phyloP scores from a whole-genome alignment of 2,329 filamentous ascomycete species.

The Colletotrichum lentis region DNA sequence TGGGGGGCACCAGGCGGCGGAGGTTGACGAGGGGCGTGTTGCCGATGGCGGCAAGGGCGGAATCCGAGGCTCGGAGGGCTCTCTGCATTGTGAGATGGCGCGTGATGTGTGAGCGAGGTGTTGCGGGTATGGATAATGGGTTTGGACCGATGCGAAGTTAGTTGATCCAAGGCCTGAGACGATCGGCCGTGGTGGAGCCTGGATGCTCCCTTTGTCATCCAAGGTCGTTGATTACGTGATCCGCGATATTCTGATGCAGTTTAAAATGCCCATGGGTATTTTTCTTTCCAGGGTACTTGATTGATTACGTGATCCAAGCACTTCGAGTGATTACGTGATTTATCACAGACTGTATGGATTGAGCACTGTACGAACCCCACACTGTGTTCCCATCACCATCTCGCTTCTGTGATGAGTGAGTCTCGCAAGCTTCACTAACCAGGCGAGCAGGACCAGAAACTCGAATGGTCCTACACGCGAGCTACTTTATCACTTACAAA shows the following conservation, averaged over 20 bases:
- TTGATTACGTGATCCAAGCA: too few species aligned
- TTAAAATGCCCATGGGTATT: too few species aligned
- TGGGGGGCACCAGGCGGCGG: constrained; percentile 9
- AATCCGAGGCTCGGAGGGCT: not conserved
- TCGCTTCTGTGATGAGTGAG: constrained; percentile 15
- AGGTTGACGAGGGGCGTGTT: constrained; percentile 32
- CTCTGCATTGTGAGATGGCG: not conserved
- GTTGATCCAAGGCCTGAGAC: too few species aligned
- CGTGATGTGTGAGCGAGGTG: not conserved
- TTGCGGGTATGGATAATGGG: not conserved
- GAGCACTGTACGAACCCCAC: not conserved
- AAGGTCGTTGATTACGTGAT: too few species aligned
- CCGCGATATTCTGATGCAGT: too few species aligned
- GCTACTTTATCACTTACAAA: not conserved
- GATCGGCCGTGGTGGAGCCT: not conserved
- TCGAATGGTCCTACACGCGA: too few species aligned
- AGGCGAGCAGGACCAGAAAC: not conserved
- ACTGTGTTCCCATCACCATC: constrained; percentile 18
- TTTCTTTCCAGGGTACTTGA: too few species aligned
- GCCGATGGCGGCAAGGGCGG: constrained; percentile 24
- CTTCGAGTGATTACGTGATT: constrained; percentile 22
- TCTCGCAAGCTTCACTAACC: not conserved
- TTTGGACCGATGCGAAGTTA: too few species aligned
- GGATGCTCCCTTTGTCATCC: not conserved
- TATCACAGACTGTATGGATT: not conserved